Base-by-base conservation (phyloP, 805 yeast species). In the Wickerhamomyces xylosicus region DNA sequence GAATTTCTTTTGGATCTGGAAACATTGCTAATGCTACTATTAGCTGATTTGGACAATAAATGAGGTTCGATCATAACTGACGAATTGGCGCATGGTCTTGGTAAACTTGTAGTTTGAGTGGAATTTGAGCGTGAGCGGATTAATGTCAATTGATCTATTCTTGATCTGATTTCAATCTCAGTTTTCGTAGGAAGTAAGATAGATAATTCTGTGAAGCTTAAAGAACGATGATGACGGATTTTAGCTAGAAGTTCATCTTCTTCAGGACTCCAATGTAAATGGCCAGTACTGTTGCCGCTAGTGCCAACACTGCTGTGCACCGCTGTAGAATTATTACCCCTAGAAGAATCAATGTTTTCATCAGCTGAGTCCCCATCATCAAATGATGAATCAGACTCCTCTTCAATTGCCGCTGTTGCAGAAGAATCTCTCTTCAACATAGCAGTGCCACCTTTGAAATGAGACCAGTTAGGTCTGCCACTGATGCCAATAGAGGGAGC, bases 171-270 rank as follows among this genome's bases (percentile, higher is more conserved):
- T 48, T 85, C 92, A n/a, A 66, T 66, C 53, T 82, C 87, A 0
- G 92, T 68, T 46, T 85, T 72, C 41, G 70, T 71, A 14, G 92
- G 90, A 33, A 86, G 63, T 38, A 86, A 59, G 27, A 85, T 78
- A 14, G 81, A 70, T 31, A 86, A 62, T 58, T 86, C 95, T 15
- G 79, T 81, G 50, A 81, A 68, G 27, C 81, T 71, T 32, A 86
- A 60, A 40, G 79, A 80, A 46, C 77, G 62, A 37, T 71, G 62
- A 9, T 74, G 59, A 37, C 82, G 64, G 33, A 31, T 31, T 42
- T 72, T 66, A 33, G 74, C 49, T 31, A 85, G 56, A 28, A 75
- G 54, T 44, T 78, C 82, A 58, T 85, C 95, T 57, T 85, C 95
- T 38, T 83, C 92, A 49, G 39, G 37, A 1, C 72, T 50, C 79